phyloP scores from a whole-genome alignment of 192 early-diverging fungal genomes.

The Backusella westeae region DNA sequence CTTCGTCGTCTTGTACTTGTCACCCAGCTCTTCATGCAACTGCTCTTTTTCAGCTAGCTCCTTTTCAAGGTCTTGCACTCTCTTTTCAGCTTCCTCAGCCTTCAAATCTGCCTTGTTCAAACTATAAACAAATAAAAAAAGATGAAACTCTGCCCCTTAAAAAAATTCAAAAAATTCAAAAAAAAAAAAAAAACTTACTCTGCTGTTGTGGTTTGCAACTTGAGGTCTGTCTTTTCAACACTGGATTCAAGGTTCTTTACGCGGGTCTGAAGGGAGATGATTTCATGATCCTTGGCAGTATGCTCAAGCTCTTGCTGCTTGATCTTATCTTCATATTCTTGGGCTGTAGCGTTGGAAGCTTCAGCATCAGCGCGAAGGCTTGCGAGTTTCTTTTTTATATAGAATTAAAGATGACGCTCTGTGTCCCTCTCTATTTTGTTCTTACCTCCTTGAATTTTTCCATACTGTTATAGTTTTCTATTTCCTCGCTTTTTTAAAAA shows the following conservation, averaged over 20 bases:
- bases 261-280: constrained; percentile 66
- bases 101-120: constrained; percentile 67
- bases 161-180: not conserved
- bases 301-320: constrained; percentile 61
- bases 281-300: constrained; percentile 70
- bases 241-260: constrained; percentile 42
- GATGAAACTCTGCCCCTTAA: not conserved
- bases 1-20: constrained; percentile 70
- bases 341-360: constrained; percentile 55
- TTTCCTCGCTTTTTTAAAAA: not conserved
- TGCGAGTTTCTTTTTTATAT: constrained; percentile 56
- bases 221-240: constrained; percentile 43
- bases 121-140: constrained; percentile 10
- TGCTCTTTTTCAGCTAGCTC: constrained; percentile 73
- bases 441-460: constrained; percentile 65
- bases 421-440: not conserved
- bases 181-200: constrained; percentile 55
- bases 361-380: constrained; percentile 67
- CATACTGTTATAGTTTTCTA: constrained; percentile 36
- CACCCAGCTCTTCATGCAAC: constrained; percentile 68
- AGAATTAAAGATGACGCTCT: not conserved
- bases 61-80: constrained; percentile 74
- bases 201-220: constrained; percentile 50
- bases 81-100: constrained; percentile 84
- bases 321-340: constrained; percentile 59